Evolutionary conservation across 2,329 filamentous ascomycete species (phyloP).

Genomic region (Talaromyces albobiverticillius): DNA sequence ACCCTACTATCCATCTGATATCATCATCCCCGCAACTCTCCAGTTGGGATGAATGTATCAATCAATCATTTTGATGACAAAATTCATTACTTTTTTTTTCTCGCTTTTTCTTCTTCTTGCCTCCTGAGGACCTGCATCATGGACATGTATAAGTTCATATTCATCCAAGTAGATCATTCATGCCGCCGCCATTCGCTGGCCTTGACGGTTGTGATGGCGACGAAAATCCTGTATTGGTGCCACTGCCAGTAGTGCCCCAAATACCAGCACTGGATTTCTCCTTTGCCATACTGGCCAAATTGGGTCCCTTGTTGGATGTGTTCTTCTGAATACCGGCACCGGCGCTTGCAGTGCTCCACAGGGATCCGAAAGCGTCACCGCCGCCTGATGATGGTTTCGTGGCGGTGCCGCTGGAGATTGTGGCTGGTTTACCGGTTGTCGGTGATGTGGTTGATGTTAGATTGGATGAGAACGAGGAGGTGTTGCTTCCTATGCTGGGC

Average conservation of each 20-base stretch:
- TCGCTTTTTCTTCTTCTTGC: neutral
- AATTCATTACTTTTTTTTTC: neutral
- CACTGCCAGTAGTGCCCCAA: constrained; percentile 64
- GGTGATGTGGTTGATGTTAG: constrained; percentile 34
- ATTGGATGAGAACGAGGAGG: constrained; percentile 20
- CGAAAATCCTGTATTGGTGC: neutral
- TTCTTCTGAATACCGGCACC: constrained; percentile 74
- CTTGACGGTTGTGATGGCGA: neutral
- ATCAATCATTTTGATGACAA: neutral
- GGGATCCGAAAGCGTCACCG: constrained; percentile 83
- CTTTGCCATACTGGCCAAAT: constrained; percentile 93
- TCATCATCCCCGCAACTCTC: neutral
- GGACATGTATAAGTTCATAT: neutral
- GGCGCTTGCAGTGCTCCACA: constrained; percentile 70
- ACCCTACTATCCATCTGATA: neutral
- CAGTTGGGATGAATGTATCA: neutral
- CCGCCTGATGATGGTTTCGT: constrained; percentile 55
- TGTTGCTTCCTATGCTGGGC: constrained; percentile 6
- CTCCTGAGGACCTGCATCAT: too few relatives aligned
- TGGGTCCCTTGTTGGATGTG: constrained; percentile 64
- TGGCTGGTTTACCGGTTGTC: constrained; percentile 30
- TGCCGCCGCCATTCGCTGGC: neutral
- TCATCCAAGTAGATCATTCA: constrained; percentile 4
- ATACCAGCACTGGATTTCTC: constrained; percentile 94
- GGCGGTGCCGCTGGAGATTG: constrained; percentile 16